A percentile compares a stretch with the other conserved stretches of the same genome.
These are phyloP conservation scores for Salvia splendens DNA, from an alignment of 257 asterid species.

Conservation along the genomic window DNA sequence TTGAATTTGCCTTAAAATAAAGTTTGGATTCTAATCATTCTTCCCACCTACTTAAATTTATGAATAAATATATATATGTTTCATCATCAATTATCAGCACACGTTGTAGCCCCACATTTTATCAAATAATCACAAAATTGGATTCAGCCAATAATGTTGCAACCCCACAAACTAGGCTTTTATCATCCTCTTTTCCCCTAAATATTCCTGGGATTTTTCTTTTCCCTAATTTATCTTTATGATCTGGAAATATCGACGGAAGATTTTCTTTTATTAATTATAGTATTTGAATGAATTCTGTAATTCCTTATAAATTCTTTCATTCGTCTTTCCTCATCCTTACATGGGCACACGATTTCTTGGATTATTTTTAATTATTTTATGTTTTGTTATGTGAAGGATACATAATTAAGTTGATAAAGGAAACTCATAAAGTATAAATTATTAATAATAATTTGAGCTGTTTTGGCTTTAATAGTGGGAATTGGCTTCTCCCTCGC, in stretches of 20 bases:
- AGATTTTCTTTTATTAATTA: neutral
- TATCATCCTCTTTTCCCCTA: neutral
- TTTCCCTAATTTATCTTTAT: neutral
- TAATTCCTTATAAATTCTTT: constrained; percentile 4
- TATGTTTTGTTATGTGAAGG: constrained; percentile 3
- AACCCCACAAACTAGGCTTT: constrained; percentile 23
- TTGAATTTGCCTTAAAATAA: constrained; percentile 29
- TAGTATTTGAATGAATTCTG: neutral
- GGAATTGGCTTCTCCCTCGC: constrained; percentile 37
- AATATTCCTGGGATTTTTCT: constrained; percentile 30
- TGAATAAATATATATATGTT: constrained; percentile 27
- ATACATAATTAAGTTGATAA: constrained; percentile 41
- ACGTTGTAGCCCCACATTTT: constrained; percentile 26
- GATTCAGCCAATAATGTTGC: constrained; percentile 47
- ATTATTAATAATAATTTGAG: constrained; percentile 29
- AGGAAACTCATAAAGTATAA: neutral
- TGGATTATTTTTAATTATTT: no score
- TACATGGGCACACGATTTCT: neutral
- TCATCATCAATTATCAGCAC: constrained; percentile 50
- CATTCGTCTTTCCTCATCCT: neutral
- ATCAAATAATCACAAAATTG: constrained; percentile 4
- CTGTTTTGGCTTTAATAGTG: constrained; percentile 40
- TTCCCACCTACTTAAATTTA: constrained; percentile 57
- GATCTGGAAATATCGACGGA: neutral
- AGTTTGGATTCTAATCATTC: constrained; percentile 52